Percentiles rank a stretch among this genome's conserved stretches.
These are phyloP conservation scores for Apium graveolens DNA, from an alignment of 129 eudicot genomes.

Conservation along the genomic window DNA sequence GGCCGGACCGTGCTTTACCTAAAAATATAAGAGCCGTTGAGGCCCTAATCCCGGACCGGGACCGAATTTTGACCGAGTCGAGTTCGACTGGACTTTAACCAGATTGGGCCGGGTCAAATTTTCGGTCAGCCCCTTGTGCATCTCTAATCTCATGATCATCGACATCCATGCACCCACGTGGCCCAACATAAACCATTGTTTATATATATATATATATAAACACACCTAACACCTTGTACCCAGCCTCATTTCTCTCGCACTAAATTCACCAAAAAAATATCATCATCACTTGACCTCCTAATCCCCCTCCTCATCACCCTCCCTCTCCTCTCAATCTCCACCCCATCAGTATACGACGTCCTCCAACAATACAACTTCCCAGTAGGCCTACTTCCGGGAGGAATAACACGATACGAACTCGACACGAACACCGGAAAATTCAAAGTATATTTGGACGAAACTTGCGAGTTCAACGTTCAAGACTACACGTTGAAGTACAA, in stretches of 20 bases:
- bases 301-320: not conserved
- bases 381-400: slow-evolving; percentile 45
- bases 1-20: no score
- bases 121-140: no score
- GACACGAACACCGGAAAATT: slow-evolving; percentile 48
- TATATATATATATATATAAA: rapidly evolving
- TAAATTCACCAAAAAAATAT: not conserved
- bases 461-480: slow-evolving; percentile 43
- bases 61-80: no score
- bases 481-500: slow-evolving; percentile 45
- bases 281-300: slow-evolving; percentile 14
- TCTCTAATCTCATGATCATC: no score
- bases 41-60: no score
- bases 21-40: no score
- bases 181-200: not conserved
- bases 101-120: no score
- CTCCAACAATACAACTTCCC: slow-evolving; percentile 41
- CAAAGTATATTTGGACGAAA: slow-evolving; percentile 30
- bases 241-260: not conserved
- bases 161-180: no score
- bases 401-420: slow-evolving; percentile 47
- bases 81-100: no score
- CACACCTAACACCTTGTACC: not conserved
- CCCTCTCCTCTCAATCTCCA: slow-evolving; percentile 1
- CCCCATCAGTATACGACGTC: slow-evolving; percentile 33